Evolutionary conservation across 257 asterid species (phyloP).

Genomic region (Gynochthodes officinalis): DNA sequence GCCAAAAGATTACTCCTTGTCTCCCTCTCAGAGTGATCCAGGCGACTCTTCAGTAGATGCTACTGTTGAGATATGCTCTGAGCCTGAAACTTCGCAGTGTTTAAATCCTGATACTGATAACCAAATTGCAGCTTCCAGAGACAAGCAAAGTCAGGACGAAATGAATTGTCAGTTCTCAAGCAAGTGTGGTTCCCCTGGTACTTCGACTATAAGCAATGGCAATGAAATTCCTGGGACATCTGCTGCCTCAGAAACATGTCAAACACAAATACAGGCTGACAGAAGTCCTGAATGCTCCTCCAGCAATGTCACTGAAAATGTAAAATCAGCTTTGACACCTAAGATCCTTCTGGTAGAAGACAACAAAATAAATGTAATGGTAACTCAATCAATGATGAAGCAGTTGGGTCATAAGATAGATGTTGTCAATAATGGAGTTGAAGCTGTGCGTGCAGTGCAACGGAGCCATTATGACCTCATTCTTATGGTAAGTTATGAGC

Average conservation of each 20-base stretch:
- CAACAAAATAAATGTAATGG: constrained; percentile 79
- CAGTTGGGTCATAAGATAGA: constrained; percentile 67
- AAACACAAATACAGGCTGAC: constrained; percentile 17
- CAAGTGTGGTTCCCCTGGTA: constrained; percentile 24
- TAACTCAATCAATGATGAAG: constrained; percentile 76
- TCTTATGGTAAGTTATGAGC: constrained; percentile 55
- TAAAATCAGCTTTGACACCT: constrained; percentile 36
- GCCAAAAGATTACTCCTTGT: constrained; percentile 33
- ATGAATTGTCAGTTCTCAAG: constrained; percentile 14
- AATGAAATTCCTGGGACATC: constrained; percentile 27
- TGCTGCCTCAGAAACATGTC: constrained; percentile 26
- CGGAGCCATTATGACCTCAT: constrained; percentile 50
- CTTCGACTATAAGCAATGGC: constrained; percentile 16
- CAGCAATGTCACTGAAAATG: constrained; percentile 33
- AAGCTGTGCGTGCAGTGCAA: constrained; percentile 72
- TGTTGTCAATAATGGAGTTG: constrained; percentile 68
- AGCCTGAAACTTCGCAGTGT: constrained; percentile 24
- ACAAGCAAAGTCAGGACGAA: constrained; percentile 15
- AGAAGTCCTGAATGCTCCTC: constrained; percentile 44
- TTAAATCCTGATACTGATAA: constrained; percentile 19
- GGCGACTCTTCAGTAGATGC: constrained; percentile 46
- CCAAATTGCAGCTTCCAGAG: constrained; percentile 20
- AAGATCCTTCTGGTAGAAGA: constrained; percentile 90
- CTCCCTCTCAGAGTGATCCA: constrained; percentile 35
- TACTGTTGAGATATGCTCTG: constrained; percentile 36